These are phyloP conservation scores for Leishmania lainsoni DNA, from an alignment of 208 protist species.

Conservation along the genomic window DNA sequence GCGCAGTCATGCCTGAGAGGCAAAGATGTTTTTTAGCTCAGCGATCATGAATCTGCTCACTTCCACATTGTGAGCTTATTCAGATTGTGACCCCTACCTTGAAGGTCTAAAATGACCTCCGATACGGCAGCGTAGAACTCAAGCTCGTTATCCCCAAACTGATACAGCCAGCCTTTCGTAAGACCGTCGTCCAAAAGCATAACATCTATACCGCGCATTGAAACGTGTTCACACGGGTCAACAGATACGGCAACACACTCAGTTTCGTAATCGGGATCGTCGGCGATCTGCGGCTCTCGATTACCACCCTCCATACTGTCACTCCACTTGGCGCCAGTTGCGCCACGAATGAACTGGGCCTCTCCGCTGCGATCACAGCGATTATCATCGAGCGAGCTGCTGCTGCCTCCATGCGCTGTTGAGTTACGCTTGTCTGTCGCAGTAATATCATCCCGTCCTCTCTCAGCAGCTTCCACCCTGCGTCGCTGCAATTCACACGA, in stretches of 20 bases:
- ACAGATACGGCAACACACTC: conserved; percentile 34
- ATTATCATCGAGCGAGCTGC: conserved; percentile 3
- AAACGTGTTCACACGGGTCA: conserved; percentile 70
- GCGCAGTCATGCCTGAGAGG: neutral
- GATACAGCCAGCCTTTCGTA: conserved; percentile 66
- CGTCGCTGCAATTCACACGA: conserved; percentile 48
- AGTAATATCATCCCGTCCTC: conserved; percentile 39
- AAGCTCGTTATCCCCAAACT: conserved; percentile 61
- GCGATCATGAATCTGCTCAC: neutral
- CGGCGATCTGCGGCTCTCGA: conserved; percentile 14
- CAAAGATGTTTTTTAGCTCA: neutral
- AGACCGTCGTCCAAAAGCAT: conserved; percentile 84
- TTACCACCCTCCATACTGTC: conserved; percentile 8
- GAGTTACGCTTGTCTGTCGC: conserved; percentile 11
- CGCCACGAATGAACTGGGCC: conserved; percentile 65
- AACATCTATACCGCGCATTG: conserved; percentile 83
- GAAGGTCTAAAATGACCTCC: conserved; percentile 65
- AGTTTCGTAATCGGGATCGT: conserved; percentile 34
- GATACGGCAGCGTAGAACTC: conserved; percentile 70
- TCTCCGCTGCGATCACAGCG: conserved; percentile 62
- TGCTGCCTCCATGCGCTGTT: neutral
- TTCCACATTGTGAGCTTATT: conserved; percentile 67
- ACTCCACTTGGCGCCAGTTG: conserved; percentile 10
- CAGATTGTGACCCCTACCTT: conserved; percentile 65
- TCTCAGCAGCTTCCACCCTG: conserved; percentile 43